Evolutionary conservation across 495 filamentous ascomycete genomes (phyloP), one percentile per base, ranked within the genome.

Genomic region (Margaritispora aquatica): DNA sequence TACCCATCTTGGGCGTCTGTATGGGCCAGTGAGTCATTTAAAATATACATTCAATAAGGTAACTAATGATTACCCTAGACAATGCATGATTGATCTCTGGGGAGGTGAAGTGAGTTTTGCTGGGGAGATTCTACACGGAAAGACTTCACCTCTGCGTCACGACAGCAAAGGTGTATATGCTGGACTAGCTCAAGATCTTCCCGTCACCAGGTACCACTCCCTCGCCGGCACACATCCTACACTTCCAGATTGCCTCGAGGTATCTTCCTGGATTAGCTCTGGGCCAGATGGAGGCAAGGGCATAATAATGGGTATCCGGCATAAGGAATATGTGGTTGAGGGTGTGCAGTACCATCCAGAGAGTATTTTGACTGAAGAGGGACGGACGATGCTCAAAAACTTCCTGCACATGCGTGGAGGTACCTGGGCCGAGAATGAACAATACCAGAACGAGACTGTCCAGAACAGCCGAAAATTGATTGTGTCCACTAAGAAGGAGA

Each of bases 271-370:
- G 86, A 87, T 87, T 19, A 75, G 82, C n/a, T 75, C 83, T 38
- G 82, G 81, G 21, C 77, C 73, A 27, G 80, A 80, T 69, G 86
- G 85, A 34, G 77, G 77, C n/a, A 87, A 85, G 61, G 84, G 84
- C 11, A 84, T 97, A 48, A 99, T 99, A 62, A 97, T 97, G 94
- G 94, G 94, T 20, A 86, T 97, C 11, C 82, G 94, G 21, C 94
- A 99, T 75, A 96, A 95, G 73, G 81, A 93, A 68, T 85, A 88
- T 66, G 77, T 89, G 0, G 79, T 98, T 2, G 94, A 98, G 68
- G 94, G 93, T 27, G 92, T 97, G 19, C 94, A 98, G 69, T 98
- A 97, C 70, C 94, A 98, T 68, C 94, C 94, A 0, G 94, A 98
- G 71, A 97, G 93, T 69, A 98, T 98, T 54, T 73, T 98, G 26